These are phyloP conservation scores for Stromatinia cepivora DNA, from an alignment of 2,329 filamentous ascomycete species.

Conservation along the genomic window DNA sequence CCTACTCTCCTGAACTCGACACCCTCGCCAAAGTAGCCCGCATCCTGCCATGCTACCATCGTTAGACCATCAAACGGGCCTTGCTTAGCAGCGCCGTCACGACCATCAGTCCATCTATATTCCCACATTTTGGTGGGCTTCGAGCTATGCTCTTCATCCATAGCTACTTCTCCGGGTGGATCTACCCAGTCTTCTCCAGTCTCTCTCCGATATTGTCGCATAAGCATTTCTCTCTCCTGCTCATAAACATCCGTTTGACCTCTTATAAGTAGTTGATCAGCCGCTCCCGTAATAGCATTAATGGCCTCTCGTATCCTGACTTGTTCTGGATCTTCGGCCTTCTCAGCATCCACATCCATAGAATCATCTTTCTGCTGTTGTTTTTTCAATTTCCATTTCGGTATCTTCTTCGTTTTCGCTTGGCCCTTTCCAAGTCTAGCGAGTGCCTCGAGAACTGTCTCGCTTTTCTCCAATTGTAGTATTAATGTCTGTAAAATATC, in stretches of 20 bases:
- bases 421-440: conserved; percentile 73
- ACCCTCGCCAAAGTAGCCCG: conserved; percentile 89
- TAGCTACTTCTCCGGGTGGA: conserved; percentile 43
- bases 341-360: conserved; percentile 70
- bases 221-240: conserved; percentile 76
- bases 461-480: conserved; percentile 69
- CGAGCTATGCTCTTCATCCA: conserved; percentile 35
- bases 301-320: conserved; percentile 70
- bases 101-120: conserved; percentile 86
- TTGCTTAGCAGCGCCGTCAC: conserved; percentile 75
- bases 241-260: conserved; percentile 93
- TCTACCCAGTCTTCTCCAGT: conserved; percentile 84
- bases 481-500: conserved; percentile 77
- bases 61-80: conserved; percentile 82
- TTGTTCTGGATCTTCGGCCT: conserved; percentile 67
- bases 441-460: conserved; percentile 86
- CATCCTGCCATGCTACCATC: conserved; percentile 89
- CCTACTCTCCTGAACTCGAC: conserved; percentile 72
- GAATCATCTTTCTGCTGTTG: conserved; percentile 57
- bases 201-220: conserved; percentile 80
- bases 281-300: conserved; percentile 81
- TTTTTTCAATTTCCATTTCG: conserved; percentile 72
- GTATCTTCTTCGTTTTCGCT: conserved; percentile 58
- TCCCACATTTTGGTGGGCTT: conserved; percentile 66
- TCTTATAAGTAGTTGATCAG: conserved; percentile 79